Conservation (phyloP, 2,329 filamentous ascomycete species). For the Madurella fahalii region DNA sequence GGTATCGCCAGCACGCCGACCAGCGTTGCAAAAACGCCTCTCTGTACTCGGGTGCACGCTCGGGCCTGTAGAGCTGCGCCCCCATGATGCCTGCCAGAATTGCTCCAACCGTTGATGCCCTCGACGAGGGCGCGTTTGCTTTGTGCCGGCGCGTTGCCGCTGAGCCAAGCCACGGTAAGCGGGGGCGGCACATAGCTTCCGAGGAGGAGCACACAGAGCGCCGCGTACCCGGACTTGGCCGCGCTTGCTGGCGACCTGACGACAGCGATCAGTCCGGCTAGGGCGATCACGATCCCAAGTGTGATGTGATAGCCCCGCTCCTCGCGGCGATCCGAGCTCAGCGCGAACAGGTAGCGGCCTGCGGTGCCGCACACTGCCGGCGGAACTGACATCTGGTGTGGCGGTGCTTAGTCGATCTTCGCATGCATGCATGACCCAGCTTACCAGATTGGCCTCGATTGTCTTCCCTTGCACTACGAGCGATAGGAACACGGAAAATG, state of each 20-base stretch:
- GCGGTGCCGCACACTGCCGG: slow-evolving; percentile 31
- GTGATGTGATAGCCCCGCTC: slow-evolving; percentile 32
- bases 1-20: slow-evolving; percentile 32
- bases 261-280: slow-evolving; percentile 29
- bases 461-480: slow-evolving; percentile 31
- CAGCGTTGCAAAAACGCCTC: slow-evolving; percentile 30
- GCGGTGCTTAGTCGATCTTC: neutral
- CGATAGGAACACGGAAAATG: slow-evolving; percentile 34
- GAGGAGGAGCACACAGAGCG: slow-evolving; percentile 31
- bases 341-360: slow-evolving; percentile 29
- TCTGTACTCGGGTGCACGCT: slow-evolving; percentile 32
- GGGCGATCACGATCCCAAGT: slow-evolving; percentile 26
- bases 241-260: slow-evolving; percentile 20
- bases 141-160: slow-evolving; percentile 30
- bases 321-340: slow-evolving; percentile 29
- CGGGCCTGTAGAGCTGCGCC: slow-evolving; percentile 28
- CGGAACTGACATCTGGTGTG: slow-evolving; percentile 30
- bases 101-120: slow-evolving; percentile 35
- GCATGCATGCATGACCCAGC: slow-evolving; percentile 1
- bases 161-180: slow-evolving; percentile 33
- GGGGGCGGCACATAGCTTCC: slow-evolving; percentile 32
- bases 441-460: slow-evolving; percentile 27
- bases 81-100: slow-evolving; percentile 32
- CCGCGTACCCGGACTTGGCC: slow-evolving; percentile 28
- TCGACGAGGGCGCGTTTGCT: slow-evolving; percentile 33